Percentiles rank a stretch among this genome's conserved stretches.
phyloP scores from a whole-genome alignment of 2,329 filamentous ascomycete genomes.

The Nothophoma quercina region DNA sequence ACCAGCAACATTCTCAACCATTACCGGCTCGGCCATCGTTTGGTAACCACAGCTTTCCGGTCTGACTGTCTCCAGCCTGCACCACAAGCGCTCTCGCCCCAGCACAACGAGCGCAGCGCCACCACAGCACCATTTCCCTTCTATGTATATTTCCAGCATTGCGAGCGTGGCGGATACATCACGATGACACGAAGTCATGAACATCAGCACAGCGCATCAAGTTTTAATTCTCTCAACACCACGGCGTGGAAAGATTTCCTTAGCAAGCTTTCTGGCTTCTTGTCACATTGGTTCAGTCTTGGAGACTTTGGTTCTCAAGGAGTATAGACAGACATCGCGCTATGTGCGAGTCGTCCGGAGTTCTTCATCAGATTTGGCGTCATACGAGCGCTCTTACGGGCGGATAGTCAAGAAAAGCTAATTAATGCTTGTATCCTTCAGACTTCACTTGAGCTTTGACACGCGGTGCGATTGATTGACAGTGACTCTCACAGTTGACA shows the following conservation, averaged over 20 bases:
- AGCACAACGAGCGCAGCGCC: constrained; percentile 13
- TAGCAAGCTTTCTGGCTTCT: constrained; percentile 20
- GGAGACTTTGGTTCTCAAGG: constrained; percentile 21
- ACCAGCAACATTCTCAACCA: constrained; percentile 26
- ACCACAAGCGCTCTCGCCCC: constrained; percentile 3
- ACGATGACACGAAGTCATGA: constrained; percentile 50
- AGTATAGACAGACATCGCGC: constrained; percentile 31
- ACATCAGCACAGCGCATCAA: constrained; percentile 29
- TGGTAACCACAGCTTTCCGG: constrained; percentile 33
- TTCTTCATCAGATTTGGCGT: constrained; percentile 12
- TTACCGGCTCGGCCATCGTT: constrained; percentile 31
- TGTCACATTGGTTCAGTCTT: constrained; percentile 20
- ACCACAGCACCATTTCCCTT: constrained; percentile 26
- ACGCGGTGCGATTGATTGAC: neutral
- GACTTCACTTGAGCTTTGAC: neutral
- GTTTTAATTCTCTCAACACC: constrained; percentile 30
- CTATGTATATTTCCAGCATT: constrained; percentile 45
- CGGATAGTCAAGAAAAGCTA: constrained; percentile 28
- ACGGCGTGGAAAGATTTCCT: constrained; percentile 20
- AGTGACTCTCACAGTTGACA: neutral
- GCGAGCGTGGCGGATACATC: constrained; percentile 37
- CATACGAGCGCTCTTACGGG: constrained; percentile 7
- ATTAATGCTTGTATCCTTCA: constrained; percentile 36
- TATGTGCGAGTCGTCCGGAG: constrained; percentile 22
- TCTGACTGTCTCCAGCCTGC: constrained; percentile 18